Evolutionary conservation across 2,329 filamentous ascomycete genomes (phyloP).

Genomic region (Nectriaceae sp.): DNA sequence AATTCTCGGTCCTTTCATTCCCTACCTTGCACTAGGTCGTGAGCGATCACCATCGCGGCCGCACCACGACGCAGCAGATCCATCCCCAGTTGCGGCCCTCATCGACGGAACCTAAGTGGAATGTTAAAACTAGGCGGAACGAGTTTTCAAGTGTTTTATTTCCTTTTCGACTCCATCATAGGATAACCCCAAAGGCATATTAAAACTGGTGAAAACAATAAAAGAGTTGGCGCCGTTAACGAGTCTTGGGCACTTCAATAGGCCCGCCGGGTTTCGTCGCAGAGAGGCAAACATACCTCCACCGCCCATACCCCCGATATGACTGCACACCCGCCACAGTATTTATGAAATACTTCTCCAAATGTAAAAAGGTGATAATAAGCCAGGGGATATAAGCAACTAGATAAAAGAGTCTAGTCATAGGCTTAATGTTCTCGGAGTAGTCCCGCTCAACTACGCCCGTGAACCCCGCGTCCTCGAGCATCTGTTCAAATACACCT

Average conservation of each 20-base stretch:
- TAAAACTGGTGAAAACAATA: too few species aligned
- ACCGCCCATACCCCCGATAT: conserved; percentile 7
- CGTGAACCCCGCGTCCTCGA: conserved; percentile 46
- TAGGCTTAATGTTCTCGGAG: conserved; percentile 48
- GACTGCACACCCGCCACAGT: conserved; percentile 11
- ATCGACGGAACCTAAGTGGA: too few species aligned
- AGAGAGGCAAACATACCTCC: conserved; percentile 9
- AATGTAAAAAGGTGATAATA: conserved; percentile 3
- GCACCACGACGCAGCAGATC: too few species aligned
- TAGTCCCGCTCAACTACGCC: conserved; percentile 46
- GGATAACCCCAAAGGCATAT: too few species aligned
- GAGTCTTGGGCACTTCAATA: conserved; percentile 5
- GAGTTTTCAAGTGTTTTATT: too few species aligned
- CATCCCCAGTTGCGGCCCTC: too few species aligned
- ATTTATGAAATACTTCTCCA: conserved; percentile 15
- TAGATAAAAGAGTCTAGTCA: conserved; percentile 47
- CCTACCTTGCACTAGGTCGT: too few species aligned
- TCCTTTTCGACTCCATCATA: too few species aligned
- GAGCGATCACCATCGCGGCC: too few species aligned
- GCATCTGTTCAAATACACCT: conserved; percentile 42
- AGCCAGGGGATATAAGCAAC: conserved; percentile 32
- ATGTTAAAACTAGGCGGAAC: too few species aligned
- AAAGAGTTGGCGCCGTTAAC: too few species aligned
- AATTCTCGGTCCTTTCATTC: too few species aligned
- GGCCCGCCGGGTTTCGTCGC: conserved; percentile 9